Evolutionary conservation across 2,329 filamentous ascomycete species (phyloP).

Genomic region (Ceratocystis albifundus): DNA sequence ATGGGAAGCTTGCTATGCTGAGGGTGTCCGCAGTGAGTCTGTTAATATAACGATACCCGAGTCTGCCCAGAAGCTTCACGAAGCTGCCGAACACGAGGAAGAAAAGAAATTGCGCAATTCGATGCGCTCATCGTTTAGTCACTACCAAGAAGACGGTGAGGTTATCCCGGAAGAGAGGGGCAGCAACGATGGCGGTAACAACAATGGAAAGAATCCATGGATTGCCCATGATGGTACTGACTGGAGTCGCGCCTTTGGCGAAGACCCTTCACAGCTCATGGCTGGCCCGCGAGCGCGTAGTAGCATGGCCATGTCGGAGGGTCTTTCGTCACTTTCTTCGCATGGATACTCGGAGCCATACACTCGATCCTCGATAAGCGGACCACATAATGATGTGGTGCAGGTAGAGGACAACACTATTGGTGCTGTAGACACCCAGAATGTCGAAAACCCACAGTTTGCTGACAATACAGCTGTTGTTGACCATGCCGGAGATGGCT

Average conservation of each 20-base stretch:
- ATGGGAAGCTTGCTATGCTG: constrained; percentile 83
- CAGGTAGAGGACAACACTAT: background rate
- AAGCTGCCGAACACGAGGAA: constrained; percentile 43
- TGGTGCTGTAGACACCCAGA: background rate
- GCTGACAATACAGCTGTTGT: background rate
- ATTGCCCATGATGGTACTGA: constrained; percentile 67
- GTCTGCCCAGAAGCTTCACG: constrained; percentile 62
- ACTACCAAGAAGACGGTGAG: background rate
- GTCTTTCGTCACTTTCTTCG: constrained; percentile 15
- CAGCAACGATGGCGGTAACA: constrained; percentile 40
- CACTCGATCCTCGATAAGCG: constrained; percentile 12
- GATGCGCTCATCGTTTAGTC: constrained; percentile 12
- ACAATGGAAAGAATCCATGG: constrained; percentile 44
- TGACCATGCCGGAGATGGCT: background rate
- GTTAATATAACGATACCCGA: constrained; percentile 65
- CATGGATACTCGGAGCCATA: constrained; percentile 19
- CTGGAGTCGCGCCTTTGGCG: constrained; percentile 76
- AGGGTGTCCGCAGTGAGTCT: constrained; percentile 64
- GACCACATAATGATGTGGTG: background rate
- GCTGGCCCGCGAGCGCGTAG: constrained; percentile 25
- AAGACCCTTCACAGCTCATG: constrained; percentile 52
- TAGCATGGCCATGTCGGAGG: background rate
- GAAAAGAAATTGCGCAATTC: constrained; percentile 14
- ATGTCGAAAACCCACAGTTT: background rate
- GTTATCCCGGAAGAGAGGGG: constrained; percentile 18